Base-by-base conservation (phyloP, 2,329 filamentous ascomycete genomes). In the Lecanicillium sp. region DNA sequence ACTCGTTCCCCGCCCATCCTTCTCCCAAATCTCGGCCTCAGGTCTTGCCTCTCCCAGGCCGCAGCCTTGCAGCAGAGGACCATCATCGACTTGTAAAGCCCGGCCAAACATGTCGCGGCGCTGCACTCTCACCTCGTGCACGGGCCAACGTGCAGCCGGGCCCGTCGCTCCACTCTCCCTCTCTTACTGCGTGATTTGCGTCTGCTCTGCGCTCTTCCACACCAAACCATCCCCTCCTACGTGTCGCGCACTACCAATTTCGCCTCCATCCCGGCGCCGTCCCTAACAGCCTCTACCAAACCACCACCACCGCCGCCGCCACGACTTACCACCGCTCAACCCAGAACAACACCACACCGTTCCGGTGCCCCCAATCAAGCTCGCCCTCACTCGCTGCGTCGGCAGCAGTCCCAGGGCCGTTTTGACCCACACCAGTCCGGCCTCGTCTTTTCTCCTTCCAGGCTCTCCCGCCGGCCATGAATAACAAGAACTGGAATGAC, bases 401-500 rank as follows among this genome's bases (percentile, higher is more conserved):
- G n/a, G 32, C 30, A 23, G 23, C 35, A n/a, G n/a, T n/a, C n/a
- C 30, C 21, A 37, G 32, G 15, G 24, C 29, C 27, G 4, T 35
- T 38, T 17, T 38, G 47, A 44, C 47, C 47, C 47, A 49, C 47
- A n/a, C n/a, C n/a, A n/a, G n/a, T n/a, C n/a, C n/a, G n/a, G n/a
- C 20, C 20, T 44, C 50, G 33, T 5, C 38, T 47, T n/a, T 32
- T 20, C 27, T 49, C 20, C 14, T 41, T 24, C 15, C 24, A 30
- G 35, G 35, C 20, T 39, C 26, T 30, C 35, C 38, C 19, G 30
- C 50, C 52, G 55, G 54, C 54, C 56, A 71, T 65, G 58, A 79
- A 78, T 65, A 77, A 69, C 63, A 81, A 79, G 66, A 78, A 78
- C 60, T 81, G 77, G 77, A 78, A 74, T 57, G 77, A 81, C 56